These are phyloP conservation scores for Barnettozyma botsteinii DNA, from an alignment of 805 yeast species.

Conservation along the genomic window DNA sequence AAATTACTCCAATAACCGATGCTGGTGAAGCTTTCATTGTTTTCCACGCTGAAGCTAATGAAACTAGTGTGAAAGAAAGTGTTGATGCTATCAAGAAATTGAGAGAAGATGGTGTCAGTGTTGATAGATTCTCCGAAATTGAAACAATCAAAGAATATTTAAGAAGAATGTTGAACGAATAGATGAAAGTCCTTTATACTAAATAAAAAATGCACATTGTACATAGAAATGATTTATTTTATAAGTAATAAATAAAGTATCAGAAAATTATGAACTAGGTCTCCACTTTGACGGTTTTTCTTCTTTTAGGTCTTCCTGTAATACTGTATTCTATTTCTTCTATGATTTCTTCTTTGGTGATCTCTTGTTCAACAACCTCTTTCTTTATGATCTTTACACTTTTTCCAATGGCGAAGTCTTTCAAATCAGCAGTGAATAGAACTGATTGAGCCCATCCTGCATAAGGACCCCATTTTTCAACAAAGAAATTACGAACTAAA, in stretches of 20 bases:
- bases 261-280: not conserved
- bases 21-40: conserved; percentile 43
- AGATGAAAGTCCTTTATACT: not conserved
- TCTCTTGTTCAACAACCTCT: conserved; percentile 10
- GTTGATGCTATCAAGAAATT: conserved; percentile 38
- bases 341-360: conserved; percentile 3
- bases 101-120: conserved; percentile 34
- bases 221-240: conserved; percentile 7
- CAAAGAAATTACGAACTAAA: conserved; percentile 54
- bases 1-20: conserved; percentile 23
- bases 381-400: conserved; percentile 31
- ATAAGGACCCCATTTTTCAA: conserved; percentile 73
- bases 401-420: conserved; percentile 64
- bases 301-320: conserved; percentile 27
- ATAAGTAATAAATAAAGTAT: not conserved
- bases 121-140: conserved; percentile 31
- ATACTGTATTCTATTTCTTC: conserved; percentile 21
- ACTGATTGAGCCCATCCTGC: conserved; percentile 99
- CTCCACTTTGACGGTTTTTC: conserved; percentile 14
- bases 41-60: conserved; percentile 40
- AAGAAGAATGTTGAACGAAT: conserved; percentile 14
- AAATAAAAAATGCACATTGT: too few relatives aligned
- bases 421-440: conserved; percentile 77
- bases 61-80: conserved; percentile 35
- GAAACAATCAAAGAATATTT: conserved; percentile 28